Conservation (phyloP, 768 basidiomycete genomes). For the Artomyces pyxidatus region DNA sequence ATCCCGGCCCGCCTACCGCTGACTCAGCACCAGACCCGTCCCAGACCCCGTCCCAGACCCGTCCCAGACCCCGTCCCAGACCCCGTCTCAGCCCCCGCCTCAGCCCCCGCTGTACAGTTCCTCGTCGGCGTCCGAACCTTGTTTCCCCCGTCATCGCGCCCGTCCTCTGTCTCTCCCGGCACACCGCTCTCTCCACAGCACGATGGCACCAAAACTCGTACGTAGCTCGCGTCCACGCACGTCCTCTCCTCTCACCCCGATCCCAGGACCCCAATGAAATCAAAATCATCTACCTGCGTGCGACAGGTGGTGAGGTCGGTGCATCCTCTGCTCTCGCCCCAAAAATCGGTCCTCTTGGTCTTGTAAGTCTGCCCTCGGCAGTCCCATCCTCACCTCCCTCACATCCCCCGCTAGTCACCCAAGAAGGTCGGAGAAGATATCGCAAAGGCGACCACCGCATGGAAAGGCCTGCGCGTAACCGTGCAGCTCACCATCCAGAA, state of each 20-base stretch:
- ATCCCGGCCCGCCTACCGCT: too few species aligned
- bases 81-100: background rate
- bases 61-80: too few species aligned
- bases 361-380: conserved; percentile 25
- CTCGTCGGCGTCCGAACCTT: conserved; percentile 47
- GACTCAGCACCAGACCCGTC: too few species aligned
- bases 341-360: conserved; percentile 99
- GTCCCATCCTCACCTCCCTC: conserved; percentile 9
- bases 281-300: conserved; percentile 98
- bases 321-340: conserved; percentile 97
- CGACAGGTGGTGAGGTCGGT: conserved; percentile 99
- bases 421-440: conserved; percentile 99
- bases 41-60: too few species aligned
- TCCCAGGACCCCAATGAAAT: conserved; percentile 97
- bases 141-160: conserved; percentile 23
- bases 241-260: too few species aligned
- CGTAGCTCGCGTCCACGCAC: too few species aligned
- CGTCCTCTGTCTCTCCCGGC: conserved; percentile 18
- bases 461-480: conserved; percentile 99
- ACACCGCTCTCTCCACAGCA: conserved; percentile 26
- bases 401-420: conserved; percentile 60
- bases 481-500: conserved; percentile 99
- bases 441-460: conserved; percentile 94
- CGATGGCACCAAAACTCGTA: conserved; percentile 83
- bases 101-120: conserved; percentile 46